phyloP scores from a whole-genome alignment of 2,329 filamentous ascomycete genomes.

The Macrophomina phaseolina region DNA sequence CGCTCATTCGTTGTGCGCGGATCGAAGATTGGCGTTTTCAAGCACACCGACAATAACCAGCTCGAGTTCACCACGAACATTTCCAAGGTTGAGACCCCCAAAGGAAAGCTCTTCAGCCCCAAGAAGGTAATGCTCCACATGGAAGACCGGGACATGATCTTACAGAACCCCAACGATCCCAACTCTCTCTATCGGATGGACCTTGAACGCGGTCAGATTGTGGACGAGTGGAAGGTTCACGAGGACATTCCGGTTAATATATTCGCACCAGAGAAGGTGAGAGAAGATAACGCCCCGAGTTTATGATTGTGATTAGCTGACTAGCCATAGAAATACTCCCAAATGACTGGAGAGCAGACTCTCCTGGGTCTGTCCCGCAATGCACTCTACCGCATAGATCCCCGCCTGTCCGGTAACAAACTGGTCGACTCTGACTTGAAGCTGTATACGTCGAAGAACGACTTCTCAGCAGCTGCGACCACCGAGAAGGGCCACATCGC shows the following conservation, averaged over 20 bases:
- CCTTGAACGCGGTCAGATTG: conserved; percentile 94
- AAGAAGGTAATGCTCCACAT: conserved; percentile 97
- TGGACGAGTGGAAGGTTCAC: conserved; percentile 98
- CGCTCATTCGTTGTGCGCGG: conserved; percentile 96
- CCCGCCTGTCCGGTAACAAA: conserved; percentile 87
- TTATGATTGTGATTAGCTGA: not conserved
- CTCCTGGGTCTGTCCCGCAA: conserved; percentile 94
- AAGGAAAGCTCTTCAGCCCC: conserved; percentile 86
- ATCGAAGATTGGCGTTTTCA: conserved; percentile 98
- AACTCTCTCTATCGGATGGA: conserved; percentile 98
- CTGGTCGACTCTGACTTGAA: conserved; percentile 92
- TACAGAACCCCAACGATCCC: conserved; percentile 82
- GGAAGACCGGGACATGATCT: conserved; percentile 85
- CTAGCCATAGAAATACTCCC: conserved; percentile 79
- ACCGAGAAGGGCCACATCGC: conserved; percentile 97
- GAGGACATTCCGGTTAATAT: conserved; percentile 92
- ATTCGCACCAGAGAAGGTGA: conserved; percentile 85
- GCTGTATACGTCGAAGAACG: conserved; percentile 96
- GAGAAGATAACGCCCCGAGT: conserved; percentile 32
- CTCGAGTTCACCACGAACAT: conserved; percentile 97
- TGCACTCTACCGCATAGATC: conserved; percentile 91
- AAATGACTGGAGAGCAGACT: conserved; percentile 94
- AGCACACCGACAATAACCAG: conserved; percentile 89
- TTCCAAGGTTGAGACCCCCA: conserved; percentile 89
- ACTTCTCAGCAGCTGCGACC: conserved; percentile 91